Conservation (phyloP, 805 yeast genomes). For the Zygotorulaspora florentina region DNA sequence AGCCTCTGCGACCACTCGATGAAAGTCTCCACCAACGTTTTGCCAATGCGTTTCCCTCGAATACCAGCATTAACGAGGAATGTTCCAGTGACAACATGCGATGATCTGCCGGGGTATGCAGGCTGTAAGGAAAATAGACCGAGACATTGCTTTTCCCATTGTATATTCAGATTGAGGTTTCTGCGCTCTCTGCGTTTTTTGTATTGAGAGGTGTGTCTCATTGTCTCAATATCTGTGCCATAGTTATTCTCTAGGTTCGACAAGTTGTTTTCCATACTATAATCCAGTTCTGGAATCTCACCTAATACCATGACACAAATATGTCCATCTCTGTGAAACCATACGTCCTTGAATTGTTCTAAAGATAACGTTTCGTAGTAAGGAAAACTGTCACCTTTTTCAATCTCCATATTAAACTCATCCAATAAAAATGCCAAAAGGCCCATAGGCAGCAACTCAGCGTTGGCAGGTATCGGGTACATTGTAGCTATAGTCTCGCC, state of each 20-base stretch:
- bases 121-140: constrained; percentile 86
- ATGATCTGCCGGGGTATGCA: constrained; percentile 86
- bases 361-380: constrained; percentile 74
- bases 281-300: constrained; percentile 52
- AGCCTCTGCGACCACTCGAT: constrained; percentile 87
- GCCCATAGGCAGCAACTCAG: constrained; percentile 64
- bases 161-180: constrained; percentile 40
- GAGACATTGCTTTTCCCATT: constrained; percentile 90
- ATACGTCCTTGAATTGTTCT: constrained; percentile 73
- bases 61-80: constrained; percentile 90
- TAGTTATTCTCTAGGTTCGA: constrained; percentile 18
- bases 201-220: constrained; percentile 27
- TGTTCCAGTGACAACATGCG: constrained; percentile 88
- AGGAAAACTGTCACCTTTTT: constrained; percentile 82
- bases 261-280: constrained; percentile 21
- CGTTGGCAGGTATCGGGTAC: constrained; percentile 69
- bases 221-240: constrained; percentile 22
- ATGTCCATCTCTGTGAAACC: constrained; percentile 64
- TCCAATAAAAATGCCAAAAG: constrained; percentile 78
- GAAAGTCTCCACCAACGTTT: constrained; percentile 76
- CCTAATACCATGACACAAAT: constrained; percentile 64
- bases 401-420: constrained; percentile 90
- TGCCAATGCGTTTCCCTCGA: constrained; percentile 87
- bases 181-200: constrained; percentile 27
- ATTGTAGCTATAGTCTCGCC: constrained; percentile 91